A percentile compares a stretch with the other conserved stretches of the same genome.
Conservation (phyloP, 306 rosid species). For the Trifolium repens region DNA sequence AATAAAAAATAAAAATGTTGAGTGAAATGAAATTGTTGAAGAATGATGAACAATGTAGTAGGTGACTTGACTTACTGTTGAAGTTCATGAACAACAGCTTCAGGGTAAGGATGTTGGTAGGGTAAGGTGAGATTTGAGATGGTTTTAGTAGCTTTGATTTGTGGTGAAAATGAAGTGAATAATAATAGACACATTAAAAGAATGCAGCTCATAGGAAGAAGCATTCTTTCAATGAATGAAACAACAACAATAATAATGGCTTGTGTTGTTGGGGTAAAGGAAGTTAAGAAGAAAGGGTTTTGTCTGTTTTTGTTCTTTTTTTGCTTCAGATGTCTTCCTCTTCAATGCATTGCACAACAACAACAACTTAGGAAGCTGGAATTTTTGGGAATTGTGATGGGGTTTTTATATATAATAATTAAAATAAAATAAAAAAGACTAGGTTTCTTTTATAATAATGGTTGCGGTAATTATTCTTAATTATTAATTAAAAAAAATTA, state of each 20-base stretch:
- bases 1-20: not conserved
- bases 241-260: slow-evolving; percentile 24
- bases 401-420: slow-evolving; percentile 44
- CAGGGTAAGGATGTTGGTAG: slow-evolving; percentile 89
- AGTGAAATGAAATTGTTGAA: not conserved
- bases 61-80: slow-evolving; percentile 59
- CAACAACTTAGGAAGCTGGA: slow-evolving; percentile 36
- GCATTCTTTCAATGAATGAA: slow-evolving; percentile 54
- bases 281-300: not conserved
- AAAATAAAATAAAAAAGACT: not conserved
- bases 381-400: slow-evolving; percentile 49
- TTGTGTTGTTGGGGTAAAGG: not conserved
- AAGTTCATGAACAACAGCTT: slow-evolving; percentile 69
- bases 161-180: slow-evolving; percentile 45
- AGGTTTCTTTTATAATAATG: slow-evolving; percentile 2
- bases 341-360: slow-evolving; percentile 33
- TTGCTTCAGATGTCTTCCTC: slow-evolving; percentile 41
- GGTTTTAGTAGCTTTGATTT: slow-evolving; percentile 57
- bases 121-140: slow-evolving; percentile 70
- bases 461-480: slow-evolving; percentile 30
- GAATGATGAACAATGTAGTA: not conserved
- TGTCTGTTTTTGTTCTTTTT: slow-evolving; percentile 33
- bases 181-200: slow-evolving; percentile 62
- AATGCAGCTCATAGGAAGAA: slow-evolving; percentile 63
- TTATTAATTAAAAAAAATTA: not conserved